Evolutionary conservation across 139 green algal genomes (phyloP), one percentile per base, ranked within the genome.

Genomic region (Coelastrella sp.): DNA sequence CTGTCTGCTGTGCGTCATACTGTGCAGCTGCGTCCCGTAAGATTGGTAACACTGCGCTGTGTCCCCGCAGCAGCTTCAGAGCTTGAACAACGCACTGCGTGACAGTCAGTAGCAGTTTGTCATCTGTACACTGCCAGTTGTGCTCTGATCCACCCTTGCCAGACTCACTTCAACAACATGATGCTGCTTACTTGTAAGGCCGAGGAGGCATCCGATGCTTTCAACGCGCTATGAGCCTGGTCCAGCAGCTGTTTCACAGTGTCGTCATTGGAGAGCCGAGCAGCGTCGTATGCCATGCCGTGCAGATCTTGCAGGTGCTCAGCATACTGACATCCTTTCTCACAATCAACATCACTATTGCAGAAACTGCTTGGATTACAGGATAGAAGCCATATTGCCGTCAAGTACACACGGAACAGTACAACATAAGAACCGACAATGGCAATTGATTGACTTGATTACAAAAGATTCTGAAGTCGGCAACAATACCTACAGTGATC

Each of bases 11-110:
- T 23, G 41, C 78, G 66, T 75, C 60, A 30, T 63, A 62, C 60
- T 50, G 78, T 21, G 60, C 37, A 32, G 78, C 78, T 63, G 78
- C 78, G 25, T 75, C 21, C 6, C 59, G 21, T 15, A 86, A 67
- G 1, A 51, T 38, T 19, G 80, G 80, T 2, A 79, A 48, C 8
- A 86, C 48, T 43, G 80, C 67, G 30, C 27, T 45, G 34, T 79
- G 35, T 19, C 80, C 80, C 0, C 37, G 34, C 11, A 78, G 4
- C 3, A 86, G 67, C 48, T 86, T 25, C 19, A 86, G 32, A 15
- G 80, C 80, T 23, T 66, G 35, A 0, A 72, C 43, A 27, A 86
- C 80, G 15, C 37, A 80, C 80, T 86, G 80, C 48, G 7, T 2
- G 57, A 15, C 19, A 66, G 27, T 9, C n/a, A 32, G 21, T 30